phyloP scores from a whole-genome alignment of 306 rosid genomes.

The Fragaria iinumae region DNA sequence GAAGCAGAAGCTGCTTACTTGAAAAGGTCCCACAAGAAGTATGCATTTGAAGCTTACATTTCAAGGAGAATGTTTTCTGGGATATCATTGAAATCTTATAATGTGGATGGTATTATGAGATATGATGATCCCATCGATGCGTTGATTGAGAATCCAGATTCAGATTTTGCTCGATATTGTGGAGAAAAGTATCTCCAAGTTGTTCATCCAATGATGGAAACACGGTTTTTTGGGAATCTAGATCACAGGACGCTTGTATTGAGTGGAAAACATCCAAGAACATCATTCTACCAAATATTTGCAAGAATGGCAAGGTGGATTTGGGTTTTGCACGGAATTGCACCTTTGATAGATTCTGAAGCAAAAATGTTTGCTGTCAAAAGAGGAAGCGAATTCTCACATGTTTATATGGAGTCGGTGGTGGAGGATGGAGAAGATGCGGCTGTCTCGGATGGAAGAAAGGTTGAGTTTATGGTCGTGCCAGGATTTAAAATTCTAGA shows the following conservation, averaged over 20 bases:
- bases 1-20: slow-evolving; percentile 50
- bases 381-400: slow-evolving; percentile 55
- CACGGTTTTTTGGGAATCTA: slow-evolving; percentile 66
- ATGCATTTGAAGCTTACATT: slow-evolving; percentile 83
- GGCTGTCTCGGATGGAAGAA: slow-evolving; percentile 21
- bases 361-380: slow-evolving; percentile 51
- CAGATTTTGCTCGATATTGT: slow-evolving; percentile 70
- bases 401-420: slow-evolving; percentile 63
- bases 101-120: slow-evolving; percentile 50
- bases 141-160: slow-evolving; percentile 55
- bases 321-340: slow-evolving; percentile 66
- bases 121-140: slow-evolving; percentile 61
- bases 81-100: slow-evolving; percentile 22
- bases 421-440: slow-evolving; percentile 37
- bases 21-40: slow-evolving; percentile 73
- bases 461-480: slow-evolving; percentile 74
- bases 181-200: slow-evolving; percentile 50
- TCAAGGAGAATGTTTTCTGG: slow-evolving; percentile 61
- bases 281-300: slow-evolving; percentile 72
- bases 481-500: slow-evolving; percentile 74
- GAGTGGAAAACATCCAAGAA: slow-evolving; percentile 75
- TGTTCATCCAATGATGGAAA: slow-evolving; percentile 72
- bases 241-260: slow-evolving; percentile 56
- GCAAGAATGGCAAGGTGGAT: slow-evolving; percentile 79
- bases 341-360: slow-evolving; percentile 47